Evolutionary conservation across 202 grass and related monocot genomes (phyloP).

Genomic region (Carex arenaria): DNA sequence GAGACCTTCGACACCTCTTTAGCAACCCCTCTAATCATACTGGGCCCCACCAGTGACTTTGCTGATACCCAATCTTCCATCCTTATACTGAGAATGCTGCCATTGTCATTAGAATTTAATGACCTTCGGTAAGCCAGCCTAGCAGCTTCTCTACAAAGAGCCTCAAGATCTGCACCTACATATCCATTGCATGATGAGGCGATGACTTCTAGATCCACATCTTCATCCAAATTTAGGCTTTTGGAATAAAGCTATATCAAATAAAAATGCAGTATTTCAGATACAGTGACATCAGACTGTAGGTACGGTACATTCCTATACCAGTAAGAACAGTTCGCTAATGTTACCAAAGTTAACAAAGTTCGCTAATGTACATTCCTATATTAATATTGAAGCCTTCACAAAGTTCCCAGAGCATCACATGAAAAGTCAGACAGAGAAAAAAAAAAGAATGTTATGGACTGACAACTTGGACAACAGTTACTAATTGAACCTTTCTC

Average conservation of each 20-base stretch:
- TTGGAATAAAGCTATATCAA: constrained; percentile 67
- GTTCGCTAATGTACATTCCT: neutral
- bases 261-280: constrained; percentile 11
- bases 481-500: neutral
- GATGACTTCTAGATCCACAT: constrained; percentile 65
- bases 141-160: constrained; percentile 66
- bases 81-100: constrained; percentile 30
- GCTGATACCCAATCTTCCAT: constrained; percentile 76
- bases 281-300: neutral
- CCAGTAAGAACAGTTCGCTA: neutral
- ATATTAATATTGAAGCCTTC: neutral
- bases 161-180: constrained; percentile 86
- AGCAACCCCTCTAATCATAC: constrained; percentile 70
- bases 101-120: constrained; percentile 22
- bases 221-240: constrained; percentile 53
- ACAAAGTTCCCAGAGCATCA: neutral
- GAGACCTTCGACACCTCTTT: constrained; percentile 67
- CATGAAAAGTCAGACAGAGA: neutral
- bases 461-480: neutral
- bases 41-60: constrained; percentile 53
- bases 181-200: constrained; percentile 84
- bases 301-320: neutral
- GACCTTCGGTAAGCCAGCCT: constrained; percentile 50
- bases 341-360: neutral
- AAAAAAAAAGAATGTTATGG: neutral